Evolutionary conservation across 768 basidiomycete species (phyloP), one percentile per base, ranked within the genome.

Genomic region (Termitomyces sp.): DNA sequence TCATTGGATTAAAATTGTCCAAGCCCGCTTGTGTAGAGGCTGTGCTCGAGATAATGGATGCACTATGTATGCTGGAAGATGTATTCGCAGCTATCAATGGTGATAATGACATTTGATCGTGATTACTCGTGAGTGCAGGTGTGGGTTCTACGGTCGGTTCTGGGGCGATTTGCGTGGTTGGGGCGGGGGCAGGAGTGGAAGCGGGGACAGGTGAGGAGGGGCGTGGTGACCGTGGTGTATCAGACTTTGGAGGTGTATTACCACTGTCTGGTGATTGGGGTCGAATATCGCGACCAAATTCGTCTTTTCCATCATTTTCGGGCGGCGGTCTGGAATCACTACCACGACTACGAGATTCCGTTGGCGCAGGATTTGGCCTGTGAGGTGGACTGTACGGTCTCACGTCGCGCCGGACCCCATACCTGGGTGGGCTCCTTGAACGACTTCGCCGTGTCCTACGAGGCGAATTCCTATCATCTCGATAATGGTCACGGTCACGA

Each of bases 271-370:
- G 76, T 39, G 88, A 85, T 42, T 74, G 71, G 36, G 81, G 74
- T 65, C 91, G 81, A 67, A 91, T 79, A 69, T 93, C 90, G 65
- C 91, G 86, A 64, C 91, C 91, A 72, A 93, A 93, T 71, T 93
- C 91, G 80, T 93, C 91, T 72, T 85, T 91, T 57, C 75, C 85
- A n/a, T 69, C 83, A 22, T 67, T 68, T 49, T 67, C 52, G 62
- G 62, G 67, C 46, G 56, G 62, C 24, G 66, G 34, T 40, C 43
- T 47, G 6, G 45, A 43, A 39, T 65, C 55, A 55, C 69, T 63
- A 64, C 69, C 60, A 62, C 62, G 66, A 50, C 66, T 55, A 44
- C 63, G 65, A 55, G 70, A 30, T 46, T 34, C 53, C 53, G 64
- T 46, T 34, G 68, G 64, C 32, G 74, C 66, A 55, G 72, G 66